Base-by-base conservation (phyloP, 129 eudicot genomes). In the Tagetes erecta region DNA sequence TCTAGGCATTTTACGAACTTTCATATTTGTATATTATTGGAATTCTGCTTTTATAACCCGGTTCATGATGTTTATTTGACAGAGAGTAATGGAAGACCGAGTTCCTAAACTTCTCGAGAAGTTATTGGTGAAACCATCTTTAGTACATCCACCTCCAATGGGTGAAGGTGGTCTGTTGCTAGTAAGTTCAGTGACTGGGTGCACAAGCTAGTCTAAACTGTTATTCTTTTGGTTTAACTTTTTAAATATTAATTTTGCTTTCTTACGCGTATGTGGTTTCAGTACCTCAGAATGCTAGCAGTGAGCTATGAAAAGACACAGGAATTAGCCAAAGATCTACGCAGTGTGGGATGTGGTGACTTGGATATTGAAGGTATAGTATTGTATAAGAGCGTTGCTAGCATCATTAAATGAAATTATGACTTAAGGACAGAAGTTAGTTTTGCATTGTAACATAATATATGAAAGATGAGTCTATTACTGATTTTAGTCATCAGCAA, bases 251-350 rank as follows among this genome's bases (percentile, higher is more conserved):
- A 33, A 45, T 31, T 38, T 67, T 75, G 39, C 55, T 69, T 73
- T 56, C 57, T 5, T 51, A 56, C 71, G 67, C 70, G 68, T 51
- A 33, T 74, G 71, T 14, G 78, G 67, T 57, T 77, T 75, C 84
- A 95, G 99, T 95, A 88, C 84, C 99, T 95, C 44, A 91, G 99
- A 84, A 59, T 95, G 90, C 81, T 95, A 62, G 99, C 99, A 67
- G 99, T 95, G 75, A 87, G 97, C 72, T 91, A 91, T 82, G 97
- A 95, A 79, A 95, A 95, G 85, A 95, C 99, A 44, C 96, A 86
- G 76, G 99, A 91, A 62, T 96, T 95, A 80, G 96, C 97, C 78
- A 88, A 79, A 79, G 99, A 91, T 67, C 90, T 91, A 74, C 90
- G 90, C 56, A 83, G 84, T 60, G 97, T 95, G 42, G 99, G 97